Base-by-base conservation (phyloP, 2,329 filamentous ascomycete genomes). In the Colletotrichum cordylinicola region DNA sequence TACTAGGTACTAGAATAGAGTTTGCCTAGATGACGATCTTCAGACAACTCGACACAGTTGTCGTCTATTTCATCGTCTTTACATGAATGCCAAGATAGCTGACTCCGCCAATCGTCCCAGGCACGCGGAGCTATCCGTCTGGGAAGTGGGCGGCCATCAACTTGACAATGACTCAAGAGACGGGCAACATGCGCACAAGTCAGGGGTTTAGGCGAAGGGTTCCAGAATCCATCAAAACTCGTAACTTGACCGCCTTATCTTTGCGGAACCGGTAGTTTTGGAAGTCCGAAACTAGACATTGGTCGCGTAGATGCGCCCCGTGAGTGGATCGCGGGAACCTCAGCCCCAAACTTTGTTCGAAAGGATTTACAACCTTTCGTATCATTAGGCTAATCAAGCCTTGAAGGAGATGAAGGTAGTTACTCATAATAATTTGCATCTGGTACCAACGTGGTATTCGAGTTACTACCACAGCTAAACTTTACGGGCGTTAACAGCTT, bases 21-120 rank as follows among this genome's bases (percentile, higher is more conserved):
- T 61, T 61, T 33, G 16, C 58, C 58, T 35, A 61, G 58, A 33
- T 35, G 35, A 12, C 12, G 58, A 35, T 61, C 58, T 61, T 61
- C 29, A 61, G 58, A 61, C 58, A 61, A 16, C 3, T 43, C 39
- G n/a, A 37, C 29, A 15, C 29, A 21, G 12, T 31, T 35, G 58
- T 33, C 58, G 18, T 15, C 27, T 33, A 35, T 61, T 37, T 61
- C 7, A 21, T 35, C 7, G 10, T 6, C 58, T 31, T 18, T 24
- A 0, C 31, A 13, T 4, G 0, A n/a, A 24, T n/a, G 29, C 29
- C 58, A 61, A 35, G 58, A 18, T 27, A n/a, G 12, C 18, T 21
- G 18, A 33, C 58, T 61, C 58, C 58, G n/a, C 31, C 2, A 61
- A 29, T 35, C 12, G 16, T n/a, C 29, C 58, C 18, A 43, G 39